Evolutionary conservation across 495 filamentous ascomycete species (phyloP).

Genomic region (Halenospora varia): DNA sequence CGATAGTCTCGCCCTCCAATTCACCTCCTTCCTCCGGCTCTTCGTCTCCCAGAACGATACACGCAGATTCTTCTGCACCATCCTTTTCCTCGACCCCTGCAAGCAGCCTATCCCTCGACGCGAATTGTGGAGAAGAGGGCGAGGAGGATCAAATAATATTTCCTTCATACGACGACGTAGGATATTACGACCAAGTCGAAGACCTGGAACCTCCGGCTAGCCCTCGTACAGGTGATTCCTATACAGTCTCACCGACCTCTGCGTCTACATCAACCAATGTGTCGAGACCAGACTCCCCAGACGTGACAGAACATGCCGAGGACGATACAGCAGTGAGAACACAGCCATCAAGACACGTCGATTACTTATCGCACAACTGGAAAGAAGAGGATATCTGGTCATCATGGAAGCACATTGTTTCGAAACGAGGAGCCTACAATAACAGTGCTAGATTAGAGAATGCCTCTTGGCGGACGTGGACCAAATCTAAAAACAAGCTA

Average conservation of each 20-base stretch:
- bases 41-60: conserved; percentile 20
- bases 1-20: conserved; percentile 14
- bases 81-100: conserved; percentile 43
- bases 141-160: conserved; percentile 52
- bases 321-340: conserved; percentile 80
- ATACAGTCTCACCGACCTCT: conserved; percentile 41
- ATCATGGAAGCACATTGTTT: conserved; percentile 89
- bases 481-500: conserved; percentile 80
- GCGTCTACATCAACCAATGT: conserved; percentile 38
- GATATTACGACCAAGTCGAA: conserved; percentile 39
- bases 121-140: conserved; percentile 41
- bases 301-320: conserved; percentile 50
- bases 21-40: conserved; percentile 13
- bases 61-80: conserved; percentile 22
- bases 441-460: conserved; percentile 86
- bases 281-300: conserved; percentile 44
- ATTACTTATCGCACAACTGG: conserved; percentile 96
- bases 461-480: conserved; percentile 96
- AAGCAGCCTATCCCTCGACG: conserved; percentile 58
- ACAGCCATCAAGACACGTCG: conserved; percentile 86
- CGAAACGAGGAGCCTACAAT: conserved; percentile 69
- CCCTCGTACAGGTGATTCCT: conserved; percentile 37
- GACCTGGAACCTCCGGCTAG: conserved; percentile 46
- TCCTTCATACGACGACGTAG: conserved; percentile 52
- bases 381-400: conserved; percentile 96